Evolutionary conservation across 805 yeast species (phyloP).

Genomic region (Schwanniomyces yamadae): DNA sequence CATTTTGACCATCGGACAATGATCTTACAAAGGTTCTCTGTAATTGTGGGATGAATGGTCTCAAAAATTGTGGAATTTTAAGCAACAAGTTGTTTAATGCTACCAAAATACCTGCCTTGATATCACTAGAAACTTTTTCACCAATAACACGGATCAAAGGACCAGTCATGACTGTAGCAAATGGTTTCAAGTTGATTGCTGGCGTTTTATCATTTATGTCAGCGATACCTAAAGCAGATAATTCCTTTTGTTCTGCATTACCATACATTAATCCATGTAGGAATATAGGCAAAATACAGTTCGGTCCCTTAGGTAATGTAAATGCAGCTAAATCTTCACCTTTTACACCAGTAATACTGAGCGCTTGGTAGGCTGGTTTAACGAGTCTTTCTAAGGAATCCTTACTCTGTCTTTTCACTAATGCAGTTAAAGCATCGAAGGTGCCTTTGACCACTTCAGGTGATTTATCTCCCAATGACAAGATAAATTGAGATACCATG

Average conservation of each 20-base stretch:
- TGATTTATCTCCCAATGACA: slow-evolving; percentile 70
- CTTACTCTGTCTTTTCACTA: slow-evolving; percentile 73
- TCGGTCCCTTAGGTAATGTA: slow-evolving; percentile 77
- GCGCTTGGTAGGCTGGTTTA: slow-evolving; percentile 74
- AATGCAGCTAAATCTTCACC: slow-evolving; percentile 75
- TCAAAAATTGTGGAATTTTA: slow-evolving; percentile 84
- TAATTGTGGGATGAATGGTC: slow-evolving; percentile 95
- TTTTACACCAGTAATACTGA: slow-evolving; percentile 59
- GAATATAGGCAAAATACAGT: slow-evolving; percentile 85
- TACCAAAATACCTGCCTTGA: slow-evolving; percentile 88
- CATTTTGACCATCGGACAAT: slow-evolving; percentile 73
- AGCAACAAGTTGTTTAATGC: slow-evolving; percentile 77
- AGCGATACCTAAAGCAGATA: slow-evolving; percentile 85
- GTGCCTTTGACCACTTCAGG: slow-evolving; percentile 61
- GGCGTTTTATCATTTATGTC: slow-evolving; percentile 84
- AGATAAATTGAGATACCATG: slow-evolving; percentile 66
- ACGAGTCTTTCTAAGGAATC: slow-evolving; percentile 74
- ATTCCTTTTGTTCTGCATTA: slow-evolving; percentile 74
- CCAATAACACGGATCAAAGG: slow-evolving; percentile 98
- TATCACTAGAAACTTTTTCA: slow-evolving; percentile 86
- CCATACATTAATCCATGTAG: slow-evolving; percentile 96
- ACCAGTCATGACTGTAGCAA: slow-evolving; percentile 92
- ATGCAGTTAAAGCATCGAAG: slow-evolving; percentile 59
- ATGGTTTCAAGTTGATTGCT: slow-evolving; percentile 76
- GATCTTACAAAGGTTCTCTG: slow-evolving; percentile 96